Evolutionary conservation across 2,329 filamentous ascomycete species (phyloP).

Genomic region (Davidsoniella eucalypti): DNA sequence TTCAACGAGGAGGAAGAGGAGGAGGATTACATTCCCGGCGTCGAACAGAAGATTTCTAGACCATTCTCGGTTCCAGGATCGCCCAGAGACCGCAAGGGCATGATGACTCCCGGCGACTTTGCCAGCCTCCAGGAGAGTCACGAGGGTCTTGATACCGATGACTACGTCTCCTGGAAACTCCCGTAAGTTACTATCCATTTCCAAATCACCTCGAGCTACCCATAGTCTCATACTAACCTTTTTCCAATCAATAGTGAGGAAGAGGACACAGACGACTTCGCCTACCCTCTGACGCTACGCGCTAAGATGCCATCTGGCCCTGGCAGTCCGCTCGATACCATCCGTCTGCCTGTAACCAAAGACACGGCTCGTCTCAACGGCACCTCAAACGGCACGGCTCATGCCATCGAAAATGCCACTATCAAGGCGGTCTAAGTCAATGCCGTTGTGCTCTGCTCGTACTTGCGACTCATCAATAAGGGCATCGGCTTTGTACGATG

Average conservation of each 20-base stretch:
- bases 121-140: constrained; percentile 87
- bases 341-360: constrained; percentile 6
- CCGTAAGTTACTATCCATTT: constrained; percentile 50
- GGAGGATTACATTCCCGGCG: constrained; percentile 78
- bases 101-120: constrained; percentile 99
- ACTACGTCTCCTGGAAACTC: constrained; percentile 95
- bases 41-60: constrained; percentile 87
- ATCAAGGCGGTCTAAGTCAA: constrained; percentile 7
- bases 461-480: neutral
- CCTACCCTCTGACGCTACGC: constrained; percentile 41
- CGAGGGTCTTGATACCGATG: constrained; percentile 85
- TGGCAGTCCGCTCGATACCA: constrained; percentile 13
- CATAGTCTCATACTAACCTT: constrained; percentile 14
- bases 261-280: constrained; percentile 67
- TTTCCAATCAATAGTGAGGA: constrained; percentile 48
- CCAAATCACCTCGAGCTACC: constrained; percentile 3
- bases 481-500: constrained; percentile 6
- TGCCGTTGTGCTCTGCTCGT: neutral
- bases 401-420: neutral
- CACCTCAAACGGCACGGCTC: neutral
- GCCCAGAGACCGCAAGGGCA: constrained; percentile 74
- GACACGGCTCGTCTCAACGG: constrained; percentile 2
- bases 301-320: constrained; percentile 26
- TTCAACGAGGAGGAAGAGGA: constrained; percentile 66
- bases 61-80: constrained; percentile 90